Base-by-base conservation (phyloP, 2,329 filamentous ascomycete species). In the Diaporthe longicolla region DNA sequence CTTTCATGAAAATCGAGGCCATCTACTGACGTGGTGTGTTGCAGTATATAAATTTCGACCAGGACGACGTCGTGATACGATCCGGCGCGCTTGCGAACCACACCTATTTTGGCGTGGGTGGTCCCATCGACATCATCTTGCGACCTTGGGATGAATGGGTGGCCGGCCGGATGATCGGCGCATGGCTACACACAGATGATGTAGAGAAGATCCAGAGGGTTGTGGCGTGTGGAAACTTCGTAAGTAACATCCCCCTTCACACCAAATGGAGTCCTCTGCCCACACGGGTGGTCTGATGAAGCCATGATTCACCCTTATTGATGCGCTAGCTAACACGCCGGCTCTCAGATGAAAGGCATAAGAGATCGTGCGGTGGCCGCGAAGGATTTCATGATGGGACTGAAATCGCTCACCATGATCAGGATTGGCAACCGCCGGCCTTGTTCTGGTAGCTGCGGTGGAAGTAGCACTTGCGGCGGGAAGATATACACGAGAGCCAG, bases 11-110 rank as follows among this genome's bases (percentile, higher is more conserved):
- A 11, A 35, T 2, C 8, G 7, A 3, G 13, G 1, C 13, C 15
- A 29, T 52, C 15, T 11, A 26, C 48, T 54, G 48, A 68, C 21
- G n/a, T 17, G 24, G 5, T 19, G 48, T 68, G 17, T 54, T 4
- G 48, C 63, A 68, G 63, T 68, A 68, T 32, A 68, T 68, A 7
- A 68, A 54, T 15, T 68, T 68, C 48, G 63, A 68, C 63, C 63
- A 54, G n/a, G 63, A 68, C 26, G 63, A 54, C 48, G 15, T 68
- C 24, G 63, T 68, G 48, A 17, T 68, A 7, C 32, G 48, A 54
- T 21, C 63, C n/a, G 4, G n/a, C 10, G 32, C 63, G 8, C 63
- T 29, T 17, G 32, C 21, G 29, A 54, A 54, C 15, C 40, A 43
- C 48, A 29, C 10, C 3, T 6, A 4, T 26, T 52, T 26, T 26